Percentiles rank a stretch among this genome's conserved stretches.
Evolutionary conservation across 176 grass and related monocot species (phyloP).

Genomic region (Luzula sylvatica): DNA sequence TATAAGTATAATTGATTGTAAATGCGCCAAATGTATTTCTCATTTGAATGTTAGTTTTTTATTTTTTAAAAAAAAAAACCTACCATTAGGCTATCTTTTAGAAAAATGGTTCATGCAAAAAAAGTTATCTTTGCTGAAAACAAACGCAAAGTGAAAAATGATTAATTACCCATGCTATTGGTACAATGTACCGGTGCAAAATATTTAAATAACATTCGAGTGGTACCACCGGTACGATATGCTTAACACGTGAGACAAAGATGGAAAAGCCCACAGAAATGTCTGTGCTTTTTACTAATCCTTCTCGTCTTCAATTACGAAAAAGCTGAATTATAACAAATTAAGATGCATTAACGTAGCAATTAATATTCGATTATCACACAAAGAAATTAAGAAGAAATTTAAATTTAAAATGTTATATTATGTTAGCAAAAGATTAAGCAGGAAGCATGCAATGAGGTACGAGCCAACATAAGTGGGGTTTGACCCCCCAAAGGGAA

Average conservation of each 20-base stretch:
- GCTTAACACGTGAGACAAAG: conserved; percentile 30
- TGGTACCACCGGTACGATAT: not conserved
- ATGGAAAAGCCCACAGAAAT: conserved; percentile 18
- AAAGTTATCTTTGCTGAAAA: conserved; percentile 8
- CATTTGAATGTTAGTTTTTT: not conserved
- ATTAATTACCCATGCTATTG: conserved; percentile 16
- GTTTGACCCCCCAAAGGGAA: conserved; percentile 4
- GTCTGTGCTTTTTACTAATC: conserved; percentile 6
- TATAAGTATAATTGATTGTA: too few species aligned
- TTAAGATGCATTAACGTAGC: too few species aligned
- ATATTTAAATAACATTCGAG: not conserved
- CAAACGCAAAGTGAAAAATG: conserved; percentile 36
- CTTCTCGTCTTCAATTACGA: conserved; percentile 7
- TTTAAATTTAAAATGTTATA: not conserved
- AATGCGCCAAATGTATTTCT: not conserved
- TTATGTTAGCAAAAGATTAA: not conserved
- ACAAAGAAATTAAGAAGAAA: too few species aligned
- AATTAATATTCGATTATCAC: too few species aligned
- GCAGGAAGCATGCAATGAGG: not conserved
- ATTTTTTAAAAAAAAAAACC: not conserved
- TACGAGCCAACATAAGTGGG: not conserved
- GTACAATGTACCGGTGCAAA: not conserved
- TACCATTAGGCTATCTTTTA: too few species aligned
- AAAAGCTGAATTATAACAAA: conserved; percentile 14
- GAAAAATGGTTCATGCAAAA: conserved; percentile 9